Conservation (phyloP, 2,329 filamentous ascomycete genomes). For the Tolypocladium inflatum region DNA sequence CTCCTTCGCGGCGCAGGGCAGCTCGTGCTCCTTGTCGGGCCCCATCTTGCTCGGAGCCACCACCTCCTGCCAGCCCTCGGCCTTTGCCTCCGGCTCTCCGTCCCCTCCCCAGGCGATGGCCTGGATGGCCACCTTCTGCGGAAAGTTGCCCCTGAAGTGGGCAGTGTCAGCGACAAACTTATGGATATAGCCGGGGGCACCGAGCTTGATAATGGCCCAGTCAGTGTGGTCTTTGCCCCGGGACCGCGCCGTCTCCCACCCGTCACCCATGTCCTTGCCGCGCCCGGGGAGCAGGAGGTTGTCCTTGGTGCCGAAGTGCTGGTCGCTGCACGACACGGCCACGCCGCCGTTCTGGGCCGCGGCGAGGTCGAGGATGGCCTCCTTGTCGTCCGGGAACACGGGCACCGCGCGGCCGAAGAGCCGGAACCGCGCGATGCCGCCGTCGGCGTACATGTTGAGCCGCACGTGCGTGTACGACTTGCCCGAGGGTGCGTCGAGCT, state of each 20-base stretch:
- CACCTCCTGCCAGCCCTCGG: conserved; percentile 55
- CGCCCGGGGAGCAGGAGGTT: conserved; percentile 72
- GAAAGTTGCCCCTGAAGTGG: conserved; percentile 77
- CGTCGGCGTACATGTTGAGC: conserved; percentile 78
- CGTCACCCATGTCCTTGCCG: conserved; percentile 79
- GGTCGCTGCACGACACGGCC: conserved; percentile 66
- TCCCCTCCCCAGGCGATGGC: conserved; percentile 44
- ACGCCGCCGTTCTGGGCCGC: conserved; percentile 72
- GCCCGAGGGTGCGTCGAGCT: conserved; percentile 44
- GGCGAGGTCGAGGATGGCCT: conserved; percentile 63
- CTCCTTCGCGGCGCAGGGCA: conserved; percentile 44
- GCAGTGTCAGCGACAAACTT: conserved; percentile 70
- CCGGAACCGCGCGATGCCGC: conserved; percentile 72
- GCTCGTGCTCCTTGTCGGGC: conserved; percentile 64
- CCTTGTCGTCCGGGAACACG: conserved; percentile 59
- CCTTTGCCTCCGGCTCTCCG: conserved; percentile 45
- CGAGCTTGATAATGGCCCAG: conserved; percentile 71
- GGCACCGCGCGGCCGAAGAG: conserved; percentile 69
- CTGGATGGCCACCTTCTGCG: conserved; percentile 64
- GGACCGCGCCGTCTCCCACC: conserved; percentile 76
- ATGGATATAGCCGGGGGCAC: conserved; percentile 53
- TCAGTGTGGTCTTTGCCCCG: conserved; percentile 64
- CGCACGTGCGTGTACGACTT: conserved; percentile 73
- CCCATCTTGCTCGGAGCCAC: conserved; percentile 58
- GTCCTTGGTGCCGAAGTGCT: conserved; percentile 76